Conservation (phyloP, 768 basidiomycete species). For the Kondoa malvinella region DNA sequence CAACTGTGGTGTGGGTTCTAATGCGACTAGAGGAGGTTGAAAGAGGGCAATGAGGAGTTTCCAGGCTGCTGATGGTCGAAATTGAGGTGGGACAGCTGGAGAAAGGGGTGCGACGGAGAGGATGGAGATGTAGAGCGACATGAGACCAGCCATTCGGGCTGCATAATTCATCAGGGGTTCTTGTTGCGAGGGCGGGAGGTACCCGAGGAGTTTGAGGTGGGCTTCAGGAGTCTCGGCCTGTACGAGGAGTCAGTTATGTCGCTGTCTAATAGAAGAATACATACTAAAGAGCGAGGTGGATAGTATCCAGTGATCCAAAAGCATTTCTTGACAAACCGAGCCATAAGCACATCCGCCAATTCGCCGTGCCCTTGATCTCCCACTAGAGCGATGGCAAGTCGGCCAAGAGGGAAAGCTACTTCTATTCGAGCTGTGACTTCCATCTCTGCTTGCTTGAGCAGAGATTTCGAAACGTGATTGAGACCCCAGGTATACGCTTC, state of each 20-base stretch:
- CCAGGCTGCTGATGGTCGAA: slow-evolving; percentile 26
- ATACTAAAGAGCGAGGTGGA: slow-evolving; percentile 41
- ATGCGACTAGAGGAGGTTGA: slow-evolving; percentile 19
- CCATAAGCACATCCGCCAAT: slow-evolving; percentile 62
- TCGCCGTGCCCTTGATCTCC: slow-evolving; percentile 39
- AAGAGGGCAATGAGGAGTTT: slow-evolving; percentile 16
- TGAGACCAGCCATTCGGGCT: slow-evolving; percentile 53
- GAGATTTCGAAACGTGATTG: slow-evolving; percentile 56
- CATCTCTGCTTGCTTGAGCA: slow-evolving; percentile 79
- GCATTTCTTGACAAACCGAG: slow-evolving; percentile 70
- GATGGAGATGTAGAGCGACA: slow-evolving; percentile 73
- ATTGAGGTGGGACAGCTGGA: slow-evolving; percentile 21
- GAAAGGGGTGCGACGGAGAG: slow-evolving; percentile 32
- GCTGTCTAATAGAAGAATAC: slow-evolving; percentile 17
- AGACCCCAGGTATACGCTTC: slow-evolving; percentile 50
- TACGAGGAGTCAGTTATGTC: background rate
- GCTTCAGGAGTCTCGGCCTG: background rate
- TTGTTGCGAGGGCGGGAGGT: slow-evolving; percentile 24
- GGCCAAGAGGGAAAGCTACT: slow-evolving; percentile 65
- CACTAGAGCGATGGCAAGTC: slow-evolving; percentile 50
- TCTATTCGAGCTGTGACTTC: slow-evolving; percentile 79
- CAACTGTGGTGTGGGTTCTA: slow-evolving; percentile 23
- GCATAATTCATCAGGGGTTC: slow-evolving; percentile 50
- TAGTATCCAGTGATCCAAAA: slow-evolving; percentile 65
- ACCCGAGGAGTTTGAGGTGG: slow-evolving; percentile 13